These are phyloP conservation scores for Cladosporium sp. DNA, from an alignment of 2,329 filamentous ascomycete genomes.

Conservation along the genomic window DNA sequence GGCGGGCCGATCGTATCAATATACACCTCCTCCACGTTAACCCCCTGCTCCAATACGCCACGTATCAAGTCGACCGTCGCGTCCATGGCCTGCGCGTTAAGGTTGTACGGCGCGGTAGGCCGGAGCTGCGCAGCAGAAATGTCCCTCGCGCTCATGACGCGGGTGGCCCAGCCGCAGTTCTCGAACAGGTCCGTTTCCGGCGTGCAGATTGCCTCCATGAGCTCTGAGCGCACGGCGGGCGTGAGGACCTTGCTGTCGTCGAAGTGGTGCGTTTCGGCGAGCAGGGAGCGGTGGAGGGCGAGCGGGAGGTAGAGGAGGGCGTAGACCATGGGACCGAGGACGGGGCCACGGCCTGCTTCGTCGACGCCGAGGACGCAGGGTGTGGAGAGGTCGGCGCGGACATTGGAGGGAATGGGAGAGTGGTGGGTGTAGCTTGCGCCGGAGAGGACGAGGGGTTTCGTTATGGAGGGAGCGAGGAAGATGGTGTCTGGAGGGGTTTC, in stretches of 20 bases:
- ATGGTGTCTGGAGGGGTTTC: conserved; percentile 31
- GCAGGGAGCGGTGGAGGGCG: conserved; percentile 61
- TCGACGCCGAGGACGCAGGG: conserved; percentile 82
- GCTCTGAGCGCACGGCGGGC: conserved; percentile 64
- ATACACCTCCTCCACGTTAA: conserved; percentile 83
- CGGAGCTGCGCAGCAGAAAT: conserved; percentile 74
- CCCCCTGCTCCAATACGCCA: conserved; percentile 66
- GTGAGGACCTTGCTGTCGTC: conserved; percentile 93
- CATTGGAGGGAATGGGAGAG: conserved; percentile 35
- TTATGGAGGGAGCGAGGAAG: conserved; percentile 45
- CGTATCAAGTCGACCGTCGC: conserved; percentile 78
- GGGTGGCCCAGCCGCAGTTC: conserved; percentile 77
- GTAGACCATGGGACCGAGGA: conserved; percentile 69
- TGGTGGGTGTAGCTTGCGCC: conserved; percentile 45
- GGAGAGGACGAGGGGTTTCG: conserved; percentile 32
- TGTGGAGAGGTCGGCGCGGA: conserved; percentile 37
- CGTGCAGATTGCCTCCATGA: conserved; percentile 69
- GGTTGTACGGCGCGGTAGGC: conserved; percentile 63
- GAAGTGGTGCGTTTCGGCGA: conserved; percentile 76
- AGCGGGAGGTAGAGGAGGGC: conserved; percentile 64
- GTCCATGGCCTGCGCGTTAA: conserved; percentile 94
- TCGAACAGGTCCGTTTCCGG: conserved; percentile 50
- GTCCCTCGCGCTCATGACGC: conserved; percentile 74
- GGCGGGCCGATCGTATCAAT: conserved; percentile 91
- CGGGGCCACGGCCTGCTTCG: conserved; percentile 87